Evolutionary conservation across 176 grass and related monocot genomes (phyloP), one percentile per base, ranked within the genome.

Genomic region (Metroxylon sagu): DNA sequence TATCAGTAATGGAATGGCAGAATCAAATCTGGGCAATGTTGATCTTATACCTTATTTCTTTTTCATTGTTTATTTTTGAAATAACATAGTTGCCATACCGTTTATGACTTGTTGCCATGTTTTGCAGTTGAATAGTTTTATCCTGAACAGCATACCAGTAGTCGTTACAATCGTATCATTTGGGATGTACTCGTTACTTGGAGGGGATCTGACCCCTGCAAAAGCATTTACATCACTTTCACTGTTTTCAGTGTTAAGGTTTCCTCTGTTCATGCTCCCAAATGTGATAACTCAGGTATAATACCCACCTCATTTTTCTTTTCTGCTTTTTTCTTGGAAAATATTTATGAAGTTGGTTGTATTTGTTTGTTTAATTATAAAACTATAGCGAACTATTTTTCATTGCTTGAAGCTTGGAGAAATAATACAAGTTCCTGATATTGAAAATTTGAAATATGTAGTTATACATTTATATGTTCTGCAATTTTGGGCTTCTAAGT

Each of bases 151-250:
- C 72, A 89, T 92, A 27, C 93, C 93, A 0, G 93, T 98, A 25
- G 3, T 98, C 51, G 93, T 98, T 53, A 91, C 88, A 52, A 84
- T 98, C 23, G 79, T 85, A 72, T 85, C 93, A 48, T 98, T 98
- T 71, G 93, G 93, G 49, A 60, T 92, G 62, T 98, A 80, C 76
- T 76, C 93, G 80, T 79, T 98, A 52, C 52, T 92, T 71, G 93
- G 93, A 77, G 93, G 88, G 59, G 84, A 92, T 29, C 74, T 98
- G 58, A 98, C 93, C 68, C 87, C 93, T 76, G 82, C 93, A 76
- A 98, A 92, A 73, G 93, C 93, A 35, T 98, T 98, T 77, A 98
- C 93, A 52, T 92, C 93, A 29, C 93, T 98, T 53, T 92, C 93
- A 66, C 68, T 98, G 50, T 98, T 98, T 81, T 52, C 93, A 14